A percentile compares a stretch with the other conserved stretches of the same genome.
Evolutionary conservation across 2,329 filamentous ascomycete genomes (phyloP).

Genomic region (Allantophomopsis lycopodina): DNA sequence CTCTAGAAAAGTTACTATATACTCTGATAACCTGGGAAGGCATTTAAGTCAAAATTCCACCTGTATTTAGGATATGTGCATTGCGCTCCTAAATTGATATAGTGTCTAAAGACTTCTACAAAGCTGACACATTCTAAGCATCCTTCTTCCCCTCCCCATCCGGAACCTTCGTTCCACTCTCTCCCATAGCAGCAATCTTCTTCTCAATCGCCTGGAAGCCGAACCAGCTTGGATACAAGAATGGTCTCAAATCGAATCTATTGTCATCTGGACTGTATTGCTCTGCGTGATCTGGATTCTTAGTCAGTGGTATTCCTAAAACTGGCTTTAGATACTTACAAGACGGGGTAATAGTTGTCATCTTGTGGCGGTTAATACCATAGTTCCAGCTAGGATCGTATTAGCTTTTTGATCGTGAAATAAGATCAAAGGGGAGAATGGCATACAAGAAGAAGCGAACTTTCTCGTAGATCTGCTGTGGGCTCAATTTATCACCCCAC

Average conservation of each 20-base stretch:
- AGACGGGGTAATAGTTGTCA: constrained; percentile 37
- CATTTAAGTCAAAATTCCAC: too few species aligned
- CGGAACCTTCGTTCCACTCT: constrained; percentile 8
- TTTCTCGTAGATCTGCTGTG: constrained; percentile 30
- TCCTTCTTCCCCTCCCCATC: constrained; percentile 1
- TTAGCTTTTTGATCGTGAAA: too few species aligned
- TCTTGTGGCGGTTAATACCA: constrained; percentile 49
- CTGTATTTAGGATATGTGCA: too few species aligned
- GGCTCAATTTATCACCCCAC: constrained; percentile 25
- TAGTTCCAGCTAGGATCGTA: constrained; percentile 17
- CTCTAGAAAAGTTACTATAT: too few species aligned
- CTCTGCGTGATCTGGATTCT: constrained; percentile 14
- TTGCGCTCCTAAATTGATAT: too few species aligned
- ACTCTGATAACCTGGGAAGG: too few species aligned
- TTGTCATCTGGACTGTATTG: constrained; percentile 42
- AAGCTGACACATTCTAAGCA: too few species aligned
- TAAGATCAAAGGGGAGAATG: too few species aligned
- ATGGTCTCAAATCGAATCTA: constrained; percentile 40
- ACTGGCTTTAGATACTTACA: constrained; percentile 20
- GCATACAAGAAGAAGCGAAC: constrained; percentile 25
- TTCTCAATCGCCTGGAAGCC: constrained; percentile 30
- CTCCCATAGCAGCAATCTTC: constrained; percentile 27
- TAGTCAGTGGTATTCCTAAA: background rate
- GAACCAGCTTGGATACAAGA: constrained; percentile 32
- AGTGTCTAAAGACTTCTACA: too few species aligned